Evolutionary conservation across 768 basidiomycete genomes (phyloP).

Genomic region (Pisolithus albus): DNA sequence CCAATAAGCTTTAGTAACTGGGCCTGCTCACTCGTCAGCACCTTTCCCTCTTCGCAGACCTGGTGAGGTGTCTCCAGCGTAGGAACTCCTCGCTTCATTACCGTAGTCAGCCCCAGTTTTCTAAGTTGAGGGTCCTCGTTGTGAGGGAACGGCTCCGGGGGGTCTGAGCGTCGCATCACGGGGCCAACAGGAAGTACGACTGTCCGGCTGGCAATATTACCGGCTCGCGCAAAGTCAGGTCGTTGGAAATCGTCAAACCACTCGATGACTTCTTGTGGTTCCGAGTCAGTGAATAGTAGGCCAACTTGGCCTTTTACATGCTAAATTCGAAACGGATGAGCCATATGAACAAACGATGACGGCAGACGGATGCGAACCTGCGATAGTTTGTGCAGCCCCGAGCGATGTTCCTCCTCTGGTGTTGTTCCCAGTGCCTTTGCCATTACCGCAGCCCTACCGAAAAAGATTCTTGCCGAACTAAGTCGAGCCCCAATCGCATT

Average conservation of each 20-base stretch:
- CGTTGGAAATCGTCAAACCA: constrained; percentile 92
- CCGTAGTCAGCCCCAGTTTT: constrained; percentile 82
- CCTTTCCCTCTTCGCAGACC: constrained; percentile 78
- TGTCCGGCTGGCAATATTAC: constrained; percentile 69
- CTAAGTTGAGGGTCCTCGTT: constrained; percentile 96
- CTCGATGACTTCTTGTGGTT: constrained; percentile 83
- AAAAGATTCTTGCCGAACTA: constrained; percentile 86
- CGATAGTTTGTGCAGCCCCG: constrained; percentile 74
- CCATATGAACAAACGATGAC: neutral
- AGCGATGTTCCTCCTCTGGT: constrained; percentile 76
- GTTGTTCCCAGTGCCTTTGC: constrained; percentile 90
- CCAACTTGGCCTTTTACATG: constrained; percentile 95
- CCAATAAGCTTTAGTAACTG: constrained; percentile 90
- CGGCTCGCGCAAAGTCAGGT: constrained; percentile 87
- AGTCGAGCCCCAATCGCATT: neutral
- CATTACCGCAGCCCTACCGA: constrained; percentile 85
- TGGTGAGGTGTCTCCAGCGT: constrained; percentile 73
- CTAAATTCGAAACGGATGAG: constrained; percentile 33
- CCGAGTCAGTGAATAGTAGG: constrained; percentile 83
- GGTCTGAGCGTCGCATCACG: constrained; percentile 76
- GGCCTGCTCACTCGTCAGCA: constrained; percentile 78
- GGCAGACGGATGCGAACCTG: constrained; percentile 40
- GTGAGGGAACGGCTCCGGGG: constrained; percentile 88
- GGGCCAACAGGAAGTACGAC: constrained; percentile 79
- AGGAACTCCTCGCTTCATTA: constrained; percentile 82